Percentiles rank a stretch among this genome's conserved stretches.
phyloP scores from a whole-genome alignment of 2,329 filamentous ascomycete genomes.

The Stemphylium vesicarium region DNA sequence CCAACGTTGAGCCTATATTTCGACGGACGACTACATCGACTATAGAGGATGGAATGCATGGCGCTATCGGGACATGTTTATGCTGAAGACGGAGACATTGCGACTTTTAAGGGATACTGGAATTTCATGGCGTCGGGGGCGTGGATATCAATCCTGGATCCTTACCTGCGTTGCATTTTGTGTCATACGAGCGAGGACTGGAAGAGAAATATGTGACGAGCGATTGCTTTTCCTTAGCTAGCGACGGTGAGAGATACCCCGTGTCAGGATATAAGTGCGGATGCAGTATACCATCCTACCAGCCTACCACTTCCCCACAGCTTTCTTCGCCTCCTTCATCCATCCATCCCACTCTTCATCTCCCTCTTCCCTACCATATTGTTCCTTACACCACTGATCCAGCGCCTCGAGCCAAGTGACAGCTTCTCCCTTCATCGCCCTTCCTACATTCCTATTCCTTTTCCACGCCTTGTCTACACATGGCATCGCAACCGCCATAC shows the following conservation, averaged over 20 bases:
- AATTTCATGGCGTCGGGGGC: too few species aligned
- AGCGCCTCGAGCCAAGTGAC: conserved; percentile 11
- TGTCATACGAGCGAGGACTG: too few species aligned
- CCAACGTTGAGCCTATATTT: not conserved
- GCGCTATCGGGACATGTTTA: too few species aligned
- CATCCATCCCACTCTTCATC: not conserved
- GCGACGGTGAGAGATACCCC: not conserved
- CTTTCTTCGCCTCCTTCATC: conserved; percentile 1
- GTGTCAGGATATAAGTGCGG: too few species aligned
- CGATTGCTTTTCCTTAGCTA: not conserved
- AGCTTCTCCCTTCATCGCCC: conserved; percentile 9
- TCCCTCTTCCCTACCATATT: not conserved
- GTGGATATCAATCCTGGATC: too few species aligned
- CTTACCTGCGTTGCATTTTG: too few species aligned
- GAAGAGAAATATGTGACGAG: too few species aligned
- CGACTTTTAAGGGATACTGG: too few species aligned
- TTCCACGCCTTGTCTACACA: conserved; percentile 14
- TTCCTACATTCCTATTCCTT: not conserved
- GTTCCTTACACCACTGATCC: conserved; percentile 2
- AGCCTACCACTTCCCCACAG: conserved; percentile 12
- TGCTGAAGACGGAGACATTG: too few species aligned
- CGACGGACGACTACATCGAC: too few species aligned
- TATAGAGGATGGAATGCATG: not conserved
- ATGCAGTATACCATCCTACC: too few species aligned
- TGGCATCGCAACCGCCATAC: conserved; percentile 7